Conservation (phyloP, 208 protist species). For the Polymyxa betae region DNA sequence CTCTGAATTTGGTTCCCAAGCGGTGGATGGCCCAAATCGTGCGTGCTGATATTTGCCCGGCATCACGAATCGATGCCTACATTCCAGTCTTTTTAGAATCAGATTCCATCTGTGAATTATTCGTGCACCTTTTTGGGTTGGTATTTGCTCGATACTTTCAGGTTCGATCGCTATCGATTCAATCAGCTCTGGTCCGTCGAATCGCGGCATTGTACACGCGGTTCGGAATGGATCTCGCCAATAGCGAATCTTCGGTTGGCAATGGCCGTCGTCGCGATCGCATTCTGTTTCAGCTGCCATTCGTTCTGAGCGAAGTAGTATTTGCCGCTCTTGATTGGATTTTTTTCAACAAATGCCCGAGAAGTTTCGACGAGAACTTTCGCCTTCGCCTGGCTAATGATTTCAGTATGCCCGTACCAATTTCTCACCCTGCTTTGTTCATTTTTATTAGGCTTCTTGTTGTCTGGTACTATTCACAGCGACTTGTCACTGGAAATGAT, state of each 20-base stretch:
- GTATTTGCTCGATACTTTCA: constrained; percentile 22
- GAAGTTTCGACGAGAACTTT: background rate
- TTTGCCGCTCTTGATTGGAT: background rate
- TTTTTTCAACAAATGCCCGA: background rate
- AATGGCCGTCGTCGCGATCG: background rate
- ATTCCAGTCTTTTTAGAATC: background rate
- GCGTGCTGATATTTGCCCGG: background rate
- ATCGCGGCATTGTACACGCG: background rate
- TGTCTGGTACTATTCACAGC: background rate
- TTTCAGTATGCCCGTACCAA: background rate
- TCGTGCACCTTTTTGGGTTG: background rate
- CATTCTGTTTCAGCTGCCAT: background rate
- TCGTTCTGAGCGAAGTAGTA: background rate
- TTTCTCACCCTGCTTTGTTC: background rate
- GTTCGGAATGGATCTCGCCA: background rate
- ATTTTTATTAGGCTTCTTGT: background rate
- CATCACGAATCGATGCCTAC: background rate
- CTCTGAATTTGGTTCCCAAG: background rate
- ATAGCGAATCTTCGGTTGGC: background rate
- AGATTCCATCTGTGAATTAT: background rate
- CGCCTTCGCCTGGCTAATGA: background rate
- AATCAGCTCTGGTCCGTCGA: constrained; percentile 3
- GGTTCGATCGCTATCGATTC: background rate
- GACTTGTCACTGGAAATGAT: background rate
- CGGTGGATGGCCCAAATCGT: background rate